Evolutionary conservation across 192 early-diverging fungal species (phyloP).

Genomic region (Glomus cerebriforme): DNA sequence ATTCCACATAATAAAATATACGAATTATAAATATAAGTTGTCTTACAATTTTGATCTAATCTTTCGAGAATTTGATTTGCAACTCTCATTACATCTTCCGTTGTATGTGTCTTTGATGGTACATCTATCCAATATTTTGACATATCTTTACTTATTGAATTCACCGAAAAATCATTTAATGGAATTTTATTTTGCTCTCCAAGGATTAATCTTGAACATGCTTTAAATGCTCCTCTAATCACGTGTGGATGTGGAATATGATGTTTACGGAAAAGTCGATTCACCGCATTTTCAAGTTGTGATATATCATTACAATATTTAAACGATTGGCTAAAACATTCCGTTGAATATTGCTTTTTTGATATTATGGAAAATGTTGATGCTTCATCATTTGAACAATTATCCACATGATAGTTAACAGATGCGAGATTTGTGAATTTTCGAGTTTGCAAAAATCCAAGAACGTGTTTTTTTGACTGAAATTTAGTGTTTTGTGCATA

Average conservation of each 20-base stretch:
- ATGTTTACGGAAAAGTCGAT: slow-evolving; percentile 3
- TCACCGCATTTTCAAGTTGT: slow-evolving; percentile 8
- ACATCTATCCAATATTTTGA: slow-evolving; percentile 13
- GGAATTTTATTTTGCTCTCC: background rate
- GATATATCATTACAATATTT: background rate
- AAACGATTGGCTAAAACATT: background rate
- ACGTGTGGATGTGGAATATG: background rate
- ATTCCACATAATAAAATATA: slow-evolving; percentile 16
- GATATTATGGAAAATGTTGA: background rate
- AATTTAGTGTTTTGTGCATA: background rate
- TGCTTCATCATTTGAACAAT: too few relatives aligned
- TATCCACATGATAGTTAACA: background rate
- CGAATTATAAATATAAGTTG: background rate
- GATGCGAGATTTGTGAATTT: background rate
- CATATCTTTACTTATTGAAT: slow-evolving; percentile 1
- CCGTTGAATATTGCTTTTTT: background rate
- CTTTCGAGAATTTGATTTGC: background rate
- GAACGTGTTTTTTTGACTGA: background rate
- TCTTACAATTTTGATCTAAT: background rate
- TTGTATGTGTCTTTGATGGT: slow-evolving; percentile 1
- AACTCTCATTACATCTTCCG: slow-evolving; percentile 6
- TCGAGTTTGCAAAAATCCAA: background rate
- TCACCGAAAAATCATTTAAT: background rate
- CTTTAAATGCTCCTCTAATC: background rate
- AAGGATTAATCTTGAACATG: slow-evolving; percentile 6